These are phyloP conservation scores for Arachis hypogaea DNA, from an alignment of 306 rosid genomes.

Conservation along the genomic window DNA sequence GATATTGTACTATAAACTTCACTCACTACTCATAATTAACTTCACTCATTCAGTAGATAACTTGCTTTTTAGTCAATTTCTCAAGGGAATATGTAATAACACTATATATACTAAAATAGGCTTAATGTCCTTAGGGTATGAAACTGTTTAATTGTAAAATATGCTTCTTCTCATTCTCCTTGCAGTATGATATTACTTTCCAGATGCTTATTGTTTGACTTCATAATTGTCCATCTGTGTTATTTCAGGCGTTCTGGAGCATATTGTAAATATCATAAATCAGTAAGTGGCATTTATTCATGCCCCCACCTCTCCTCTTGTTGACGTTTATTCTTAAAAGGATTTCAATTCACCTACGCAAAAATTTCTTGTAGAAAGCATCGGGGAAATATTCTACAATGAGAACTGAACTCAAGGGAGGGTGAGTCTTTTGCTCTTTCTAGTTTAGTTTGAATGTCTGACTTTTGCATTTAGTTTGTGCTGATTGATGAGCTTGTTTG, in stretches of 20 bases:
- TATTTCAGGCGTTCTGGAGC: conserved; percentile 74
- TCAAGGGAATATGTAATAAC: conserved; percentile 28
- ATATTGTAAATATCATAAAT: conserved; percentile 86
- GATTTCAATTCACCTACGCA: conserved; percentile 6
- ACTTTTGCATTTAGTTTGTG: conserved; percentile 15
- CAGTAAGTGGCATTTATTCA: conserved; percentile 53
- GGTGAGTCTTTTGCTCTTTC: conserved; percentile 51
- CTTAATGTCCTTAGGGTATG: not conserved
- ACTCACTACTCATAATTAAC: not conserved
- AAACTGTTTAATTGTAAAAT: conserved; percentile 12
- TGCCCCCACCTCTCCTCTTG: conserved; percentile 22
- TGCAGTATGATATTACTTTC: conserved; percentile 8
- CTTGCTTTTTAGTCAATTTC: not conserved
- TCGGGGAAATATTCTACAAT: conserved; percentile 69
- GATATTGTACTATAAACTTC: conserved; percentile 11
- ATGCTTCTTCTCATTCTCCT: not conserved
- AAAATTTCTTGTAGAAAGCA: conserved; percentile 58
- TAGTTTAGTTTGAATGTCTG: not conserved
- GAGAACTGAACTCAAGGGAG: conserved; percentile 92
- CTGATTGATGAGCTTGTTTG: conserved; percentile 17
- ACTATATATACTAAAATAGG: not conserved
- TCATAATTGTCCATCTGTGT: conserved; percentile 32
- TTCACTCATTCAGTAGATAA: no score
- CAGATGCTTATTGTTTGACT: conserved; percentile 21
- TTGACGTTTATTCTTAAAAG: conserved; percentile 24